phyloP scores from a whole-genome alignment of 2,329 filamentous ascomycete species.

The Aspergillus awamori region DNA sequence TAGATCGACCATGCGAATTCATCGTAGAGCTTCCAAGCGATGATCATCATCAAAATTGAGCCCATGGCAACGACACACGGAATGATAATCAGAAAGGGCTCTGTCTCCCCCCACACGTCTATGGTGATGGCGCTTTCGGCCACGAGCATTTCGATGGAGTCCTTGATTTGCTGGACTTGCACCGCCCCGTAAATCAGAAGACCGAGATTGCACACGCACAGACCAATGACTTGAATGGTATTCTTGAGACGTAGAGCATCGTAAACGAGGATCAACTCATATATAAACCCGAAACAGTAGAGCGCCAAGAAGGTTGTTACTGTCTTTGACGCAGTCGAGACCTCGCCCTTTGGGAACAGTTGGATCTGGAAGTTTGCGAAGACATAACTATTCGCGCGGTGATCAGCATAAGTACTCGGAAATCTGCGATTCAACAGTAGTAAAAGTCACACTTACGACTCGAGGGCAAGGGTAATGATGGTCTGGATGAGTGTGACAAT shows the following conservation, averaged over 20 bases:
- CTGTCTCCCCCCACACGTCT: constrained; percentile 69
- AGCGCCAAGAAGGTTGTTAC: constrained; percentile 95
- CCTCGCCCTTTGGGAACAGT: constrained; percentile 47
- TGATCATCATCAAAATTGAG: constrained; percentile 71
- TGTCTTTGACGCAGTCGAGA: constrained; percentile 55
- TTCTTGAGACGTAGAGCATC: constrained; percentile 94
- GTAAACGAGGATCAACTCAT: constrained; percentile 86
- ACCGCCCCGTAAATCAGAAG: constrained; percentile 91
- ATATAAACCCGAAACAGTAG: constrained; percentile 96
- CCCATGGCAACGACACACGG: constrained; percentile 79
- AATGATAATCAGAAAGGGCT: constrained; percentile 80
- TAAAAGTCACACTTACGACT: constrained; percentile 66
- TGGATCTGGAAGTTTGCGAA: constrained; percentile 79
- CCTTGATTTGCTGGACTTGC: constrained; percentile 85
- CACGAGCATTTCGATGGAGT: constrained; percentile 65
- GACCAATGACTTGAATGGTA: constrained; percentile 95
- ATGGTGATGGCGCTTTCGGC: constrained; percentile 48
- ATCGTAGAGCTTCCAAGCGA: constrained; percentile 95
- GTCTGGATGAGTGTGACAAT: constrained; percentile 74
- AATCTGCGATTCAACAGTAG: not conserved
- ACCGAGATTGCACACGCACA: constrained; percentile 89
- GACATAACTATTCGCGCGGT: constrained; percentile 67
- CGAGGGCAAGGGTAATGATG: constrained; percentile 76
- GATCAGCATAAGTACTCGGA: constrained; percentile 9
- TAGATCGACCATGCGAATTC: constrained; percentile 99